Evolutionary conservation across 2,329 filamentous ascomycete species (phyloP), one percentile per base, ranked within the genome.

Genomic region (Trichoderma pleuroti): DNA sequence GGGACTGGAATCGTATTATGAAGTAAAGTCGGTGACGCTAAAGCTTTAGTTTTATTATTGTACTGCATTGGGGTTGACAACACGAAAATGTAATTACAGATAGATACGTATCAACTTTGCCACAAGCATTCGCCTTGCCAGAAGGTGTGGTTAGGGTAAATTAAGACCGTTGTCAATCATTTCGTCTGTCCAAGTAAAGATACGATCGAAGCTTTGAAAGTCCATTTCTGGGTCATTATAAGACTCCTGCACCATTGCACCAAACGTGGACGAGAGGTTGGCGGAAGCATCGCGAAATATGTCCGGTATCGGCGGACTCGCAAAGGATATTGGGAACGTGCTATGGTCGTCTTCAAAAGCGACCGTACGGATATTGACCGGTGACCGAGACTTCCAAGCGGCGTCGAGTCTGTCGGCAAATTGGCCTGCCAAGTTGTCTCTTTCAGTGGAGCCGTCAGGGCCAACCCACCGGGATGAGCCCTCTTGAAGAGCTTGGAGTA

Each of bases 1-100:
- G 2, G 81, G 80, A 0, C 71, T 83, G 16, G 80, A 81, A 18
- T 80, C 77, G 5, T 85, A 81, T 69, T 78, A 76, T 32, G 76
- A 80, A 68, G 74, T 77, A 42, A 82, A 82, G 75, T 76, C 78
- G 5, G 70, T 69, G 30, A 61, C 66, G 6, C 26, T 68, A 42
- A 34, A 62, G 56, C 39, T 68, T n/a, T 68, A 61, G 36, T 46
- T 59, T 18, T 59, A 59, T 32, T 59, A 59, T 14, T 59, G 2
- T 59, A 14, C 5, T 59, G 28, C 18, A 59, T 32, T 18, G 21
- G 21, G 28, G 26, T 59, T 32, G 54, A 59, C 34, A 21, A 32
- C n/a, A 34, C 21, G 1, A 59, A 34, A 34, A 28, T 59, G 16
- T 8, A 59, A 32, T 32, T 59, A 59, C 28, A 59, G 54, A 32